These are phyloP conservation scores for Trametes villosa DNA, from an alignment of 768 basidiomycete genomes.

Conservation along the genomic window DNA sequence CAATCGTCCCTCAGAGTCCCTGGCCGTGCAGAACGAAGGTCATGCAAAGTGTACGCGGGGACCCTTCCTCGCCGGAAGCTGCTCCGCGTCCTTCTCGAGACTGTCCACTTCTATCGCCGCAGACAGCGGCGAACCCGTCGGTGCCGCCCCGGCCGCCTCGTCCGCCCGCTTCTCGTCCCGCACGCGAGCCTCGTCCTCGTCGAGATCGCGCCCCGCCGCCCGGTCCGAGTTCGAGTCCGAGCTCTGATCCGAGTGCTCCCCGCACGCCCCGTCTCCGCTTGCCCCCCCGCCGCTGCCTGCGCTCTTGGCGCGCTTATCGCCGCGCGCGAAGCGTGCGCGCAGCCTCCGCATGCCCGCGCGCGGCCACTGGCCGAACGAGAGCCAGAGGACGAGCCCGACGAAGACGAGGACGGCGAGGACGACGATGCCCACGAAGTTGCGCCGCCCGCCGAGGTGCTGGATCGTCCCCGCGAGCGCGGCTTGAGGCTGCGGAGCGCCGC, in stretches of 20 bases:
- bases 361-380: conserved; percentile 32
- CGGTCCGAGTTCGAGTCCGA: too few species aligned
- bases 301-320: not conserved
- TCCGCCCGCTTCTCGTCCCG: conserved; percentile 10
- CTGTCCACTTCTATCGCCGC: conserved; percentile 12
- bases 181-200: not conserved
- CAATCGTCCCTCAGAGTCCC: not conserved
- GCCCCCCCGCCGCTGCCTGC: not conserved
- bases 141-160: not conserved
- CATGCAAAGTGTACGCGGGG: conserved; percentile 17
- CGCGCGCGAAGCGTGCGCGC: conserved; percentile 4
- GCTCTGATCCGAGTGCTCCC: not conserved
- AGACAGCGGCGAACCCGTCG: not conserved
- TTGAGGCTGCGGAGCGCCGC: not conserved
- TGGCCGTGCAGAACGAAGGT: not conserved
- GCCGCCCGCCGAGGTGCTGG: conserved; percentile 18
- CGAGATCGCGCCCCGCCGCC: not conserved
- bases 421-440: conserved; percentile 34
- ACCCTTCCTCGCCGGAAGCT: not conserved
- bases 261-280: not conserved
- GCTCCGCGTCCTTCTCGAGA: conserved; percentile 6
- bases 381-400: conserved; percentile 32
- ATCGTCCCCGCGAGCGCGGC: conserved; percentile 15
- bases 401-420: conserved; percentile 31
- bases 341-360: conserved; percentile 14